These are phyloP conservation scores for Geoglossum glabrum DNA, from an alignment of 495 filamentous ascomycete species.

Conservation along the genomic window DNA sequence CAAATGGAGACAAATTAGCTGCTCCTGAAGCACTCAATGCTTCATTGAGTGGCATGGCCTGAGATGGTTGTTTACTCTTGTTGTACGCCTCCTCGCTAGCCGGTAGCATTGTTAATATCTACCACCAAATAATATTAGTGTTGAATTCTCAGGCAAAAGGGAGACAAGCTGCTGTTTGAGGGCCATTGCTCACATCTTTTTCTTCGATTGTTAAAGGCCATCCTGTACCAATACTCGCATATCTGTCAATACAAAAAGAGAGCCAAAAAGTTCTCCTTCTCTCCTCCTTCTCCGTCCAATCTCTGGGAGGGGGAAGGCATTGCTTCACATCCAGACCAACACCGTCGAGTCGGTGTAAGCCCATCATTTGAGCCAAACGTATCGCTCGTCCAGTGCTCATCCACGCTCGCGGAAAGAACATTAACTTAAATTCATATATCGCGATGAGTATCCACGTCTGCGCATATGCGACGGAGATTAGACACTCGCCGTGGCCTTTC, in stretches of 20 bases:
- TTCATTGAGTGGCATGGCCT: constrained; percentile 45
- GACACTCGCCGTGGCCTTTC: constrained; percentile 76
- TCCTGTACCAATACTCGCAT: constrained; percentile 90
- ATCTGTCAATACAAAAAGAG: constrained; percentile 73
- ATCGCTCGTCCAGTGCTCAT: constrained; percentile 66
- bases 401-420: constrained; percentile 96
- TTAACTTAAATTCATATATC: constrained; percentile 86
- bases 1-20: constrained; percentile 54
- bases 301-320: constrained; percentile 60
- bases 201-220: constrained; percentile 95
- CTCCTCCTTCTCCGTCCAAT: constrained; percentile 90
- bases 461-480: constrained; percentile 60
- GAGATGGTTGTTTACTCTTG: constrained; percentile 44
- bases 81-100: constrained; percentile 73
- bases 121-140: not conserved
- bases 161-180: not conserved
- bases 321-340: constrained; percentile 81
- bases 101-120: constrained; percentile 73
- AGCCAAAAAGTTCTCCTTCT: constrained; percentile 87
- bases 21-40: constrained; percentile 54
- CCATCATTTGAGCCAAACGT: constrained; percentile 75
- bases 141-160: not conserved
- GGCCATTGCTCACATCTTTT: constrained; percentile 41
- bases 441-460: constrained; percentile 68
- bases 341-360: constrained; percentile 76